Evolutionary conservation across 768 basidiomycete species (phyloP).

Genomic region (Pleurotus cornucopiae): DNA sequence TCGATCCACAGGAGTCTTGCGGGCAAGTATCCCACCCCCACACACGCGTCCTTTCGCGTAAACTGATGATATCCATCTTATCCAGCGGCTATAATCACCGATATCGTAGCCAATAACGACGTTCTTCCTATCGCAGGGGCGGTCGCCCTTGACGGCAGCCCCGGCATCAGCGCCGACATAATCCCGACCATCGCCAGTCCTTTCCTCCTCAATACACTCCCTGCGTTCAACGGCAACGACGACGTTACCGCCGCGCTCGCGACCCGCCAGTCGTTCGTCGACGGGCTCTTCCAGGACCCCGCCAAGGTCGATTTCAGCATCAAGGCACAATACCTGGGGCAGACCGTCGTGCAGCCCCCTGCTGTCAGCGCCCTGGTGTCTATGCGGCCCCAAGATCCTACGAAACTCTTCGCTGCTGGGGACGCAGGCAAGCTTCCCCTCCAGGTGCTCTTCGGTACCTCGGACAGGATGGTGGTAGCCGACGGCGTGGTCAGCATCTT

Average conservation of each 20-base stretch:
- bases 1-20: slow-evolving; percentile 22
- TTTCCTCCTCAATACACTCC: slow-evolving; percentile 13
- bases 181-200: slow-evolving; percentile 18
- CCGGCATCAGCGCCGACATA: slow-evolving; percentile 19
- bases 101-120: slow-evolving; percentile 22
- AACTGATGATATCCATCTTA: neutral
- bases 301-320: slow-evolving; percentile 19
- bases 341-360: slow-evolving; percentile 16
- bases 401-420: slow-evolving; percentile 21
- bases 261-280: slow-evolving; percentile 20
- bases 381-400: slow-evolving; percentile 21
- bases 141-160: slow-evolving; percentile 23
- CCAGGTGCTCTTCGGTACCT: slow-evolving; percentile 15
- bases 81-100: slow-evolving; percentile 22
- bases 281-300: slow-evolving; percentile 22
- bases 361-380: slow-evolving; percentile 17
- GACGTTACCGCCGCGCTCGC: slow-evolving; percentile 17
- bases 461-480: neutral
- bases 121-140: slow-evolving; percentile 23
- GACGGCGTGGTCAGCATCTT: neutral
- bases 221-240: slow-evolving; percentile 18
- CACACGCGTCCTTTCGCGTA: neutral
- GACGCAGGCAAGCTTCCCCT: slow-evolving; percentile 20
- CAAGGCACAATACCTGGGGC: slow-evolving; percentile 20
- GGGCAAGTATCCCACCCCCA: slow-evolving; percentile 13